Conservation (phyloP, 2,329 filamentous ascomycete genomes). For the Ceratocystis papillata region DNA sequence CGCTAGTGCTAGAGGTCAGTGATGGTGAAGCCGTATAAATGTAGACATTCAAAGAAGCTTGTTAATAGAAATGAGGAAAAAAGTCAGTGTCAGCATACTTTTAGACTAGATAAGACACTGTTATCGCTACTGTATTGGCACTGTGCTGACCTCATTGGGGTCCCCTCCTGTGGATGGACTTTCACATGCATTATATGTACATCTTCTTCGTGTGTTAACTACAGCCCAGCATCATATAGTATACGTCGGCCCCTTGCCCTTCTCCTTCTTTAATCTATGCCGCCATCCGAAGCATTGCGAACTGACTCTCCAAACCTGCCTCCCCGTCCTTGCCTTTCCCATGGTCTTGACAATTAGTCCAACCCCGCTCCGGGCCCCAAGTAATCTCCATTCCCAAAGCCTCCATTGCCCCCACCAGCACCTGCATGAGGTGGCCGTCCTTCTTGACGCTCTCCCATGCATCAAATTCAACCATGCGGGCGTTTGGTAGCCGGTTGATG, state of each 20-base stretch:
- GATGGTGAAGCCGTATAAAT: not conserved
- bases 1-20: not conserved
- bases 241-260: no score
- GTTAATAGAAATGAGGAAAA: not conserved
- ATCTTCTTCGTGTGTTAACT: no score
- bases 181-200: no score
- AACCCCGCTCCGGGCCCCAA: constrained; percentile 59
- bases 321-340: constrained; percentile 18
- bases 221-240: no score
- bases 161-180: no score
- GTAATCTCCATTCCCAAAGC: constrained; percentile 43
- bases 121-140: not conserved
- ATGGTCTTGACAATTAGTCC: constrained; percentile 45
- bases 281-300: constrained; percentile 2
- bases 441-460: constrained; percentile 56
- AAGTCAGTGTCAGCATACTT: not conserved
- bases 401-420: constrained; percentile 44
- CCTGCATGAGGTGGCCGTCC: constrained; percentile 52
- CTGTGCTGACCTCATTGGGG: not conserved
- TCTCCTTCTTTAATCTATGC: not conserved
- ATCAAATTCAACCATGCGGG: constrained; percentile 57
- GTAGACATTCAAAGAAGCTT: not conserved
- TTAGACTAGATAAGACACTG: not conserved
- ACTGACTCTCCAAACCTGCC: not conserved
- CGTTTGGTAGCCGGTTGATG: constrained; percentile 44